Percentiles rank a stretch among this genome's conserved stretches.
Evolutionary conservation across 805 yeast species (phyloP).

Genomic region (Monosporozyma aquatica): DNA sequence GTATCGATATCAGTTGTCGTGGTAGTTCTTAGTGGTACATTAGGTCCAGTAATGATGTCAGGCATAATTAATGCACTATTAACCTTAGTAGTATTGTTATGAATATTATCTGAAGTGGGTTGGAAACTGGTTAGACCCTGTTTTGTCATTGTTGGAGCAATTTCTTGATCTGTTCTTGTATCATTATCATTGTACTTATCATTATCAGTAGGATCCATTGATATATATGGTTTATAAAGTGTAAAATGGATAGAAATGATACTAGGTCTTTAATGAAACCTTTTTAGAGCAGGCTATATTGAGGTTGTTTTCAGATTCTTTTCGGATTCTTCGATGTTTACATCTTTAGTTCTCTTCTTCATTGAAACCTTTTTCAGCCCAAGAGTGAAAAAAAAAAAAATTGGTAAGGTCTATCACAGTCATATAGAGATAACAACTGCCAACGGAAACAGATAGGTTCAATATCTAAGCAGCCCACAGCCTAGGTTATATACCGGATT

Average conservation of each 20-base stretch:
- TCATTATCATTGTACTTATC: neutral
- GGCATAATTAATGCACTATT: conserved; percentile 4
- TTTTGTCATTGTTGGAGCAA: neutral
- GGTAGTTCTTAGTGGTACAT: conserved; percentile 14
- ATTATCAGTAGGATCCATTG: neutral
- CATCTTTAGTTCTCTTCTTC: too few species aligned
- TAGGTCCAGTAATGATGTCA: conserved; percentile 21
- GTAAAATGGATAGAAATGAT: neutral
- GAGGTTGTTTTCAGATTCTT: too few species aligned
- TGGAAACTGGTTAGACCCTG: neutral
- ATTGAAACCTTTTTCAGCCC: too few species aligned
- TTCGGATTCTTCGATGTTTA: too few species aligned
- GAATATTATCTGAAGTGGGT: neutral
- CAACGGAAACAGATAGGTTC: too few species aligned
- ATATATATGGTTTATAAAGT: neutral
- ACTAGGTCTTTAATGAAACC: neutral
- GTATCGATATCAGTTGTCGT: conserved; percentile 28
- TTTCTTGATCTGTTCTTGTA: neutral
- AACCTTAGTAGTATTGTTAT: neutral
- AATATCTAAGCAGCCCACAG: too few species aligned
- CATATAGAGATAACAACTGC: too few species aligned
- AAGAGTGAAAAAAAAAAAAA: too few species aligned
- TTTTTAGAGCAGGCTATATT: too few species aligned
- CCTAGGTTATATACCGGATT: too few species aligned
- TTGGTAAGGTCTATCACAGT: too few species aligned